phyloP scores from a whole-genome alignment of 2,329 filamentous ascomycete genomes.

The Fusarium odoratissimum region DNA sequence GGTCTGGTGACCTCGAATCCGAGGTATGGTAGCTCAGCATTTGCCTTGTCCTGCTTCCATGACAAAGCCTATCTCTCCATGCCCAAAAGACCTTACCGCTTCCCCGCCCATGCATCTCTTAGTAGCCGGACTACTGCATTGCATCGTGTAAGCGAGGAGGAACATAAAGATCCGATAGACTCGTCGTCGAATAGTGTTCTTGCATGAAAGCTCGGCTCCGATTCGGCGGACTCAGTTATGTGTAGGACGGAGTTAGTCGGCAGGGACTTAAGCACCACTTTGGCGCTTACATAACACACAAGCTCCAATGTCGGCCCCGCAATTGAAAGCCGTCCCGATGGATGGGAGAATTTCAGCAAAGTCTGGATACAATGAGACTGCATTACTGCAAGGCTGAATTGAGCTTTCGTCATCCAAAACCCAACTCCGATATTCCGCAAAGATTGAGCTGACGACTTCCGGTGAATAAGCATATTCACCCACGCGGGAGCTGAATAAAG shows the following conservation, averaged over 20 bases:
- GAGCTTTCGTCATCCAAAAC: slow-evolving; percentile 24
- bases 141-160: slow-evolving; percentile 16
- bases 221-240: slow-evolving; percentile 22
- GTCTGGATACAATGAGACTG: not conserved
- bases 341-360: slow-evolving; percentile 28
- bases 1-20: slow-evolving; percentile 24
- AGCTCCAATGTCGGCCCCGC: slow-evolving; percentile 28
- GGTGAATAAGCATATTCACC: slow-evolving; percentile 12
- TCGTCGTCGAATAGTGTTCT: slow-evolving; percentile 4
- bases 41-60: slow-evolving; percentile 6
- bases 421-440: not conserved
- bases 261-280: slow-evolving; percentile 39
- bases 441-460: slow-evolving; percentile 15
- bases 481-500: slow-evolving; percentile 11
- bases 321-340: slow-evolving; percentile 21
- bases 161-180: slow-evolving; percentile 13
- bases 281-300: slow-evolving; percentile 32
- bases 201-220: slow-evolving; percentile 34
- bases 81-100: not conserved
- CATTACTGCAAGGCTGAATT: slow-evolving; percentile 29
- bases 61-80: slow-evolving; percentile 13
- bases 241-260: slow-evolving; percentile 43
- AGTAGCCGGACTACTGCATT: slow-evolving; percentile 23
- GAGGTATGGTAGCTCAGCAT: slow-evolving; percentile 10
- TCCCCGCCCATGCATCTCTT: slow-evolving; percentile 10